Percentiles rank a stretch among this genome's conserved stretches.
Evolutionary conservation across 371 early-diverging fungal species (phyloP).

Genomic region (Apophysomyces sp.): DNA sequence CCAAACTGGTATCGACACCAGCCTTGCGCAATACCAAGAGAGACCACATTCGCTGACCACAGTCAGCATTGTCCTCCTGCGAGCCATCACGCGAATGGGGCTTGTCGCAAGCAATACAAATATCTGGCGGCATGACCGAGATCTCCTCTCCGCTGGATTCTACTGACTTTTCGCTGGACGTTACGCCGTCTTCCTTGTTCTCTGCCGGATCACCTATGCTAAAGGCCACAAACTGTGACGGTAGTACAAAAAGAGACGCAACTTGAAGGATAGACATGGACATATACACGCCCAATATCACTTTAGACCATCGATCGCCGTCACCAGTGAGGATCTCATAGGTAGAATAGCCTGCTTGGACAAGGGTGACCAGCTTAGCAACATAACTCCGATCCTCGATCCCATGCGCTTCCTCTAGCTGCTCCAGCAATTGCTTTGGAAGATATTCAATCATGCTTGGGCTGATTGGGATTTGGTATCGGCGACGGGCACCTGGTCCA

Average conservation of each 20-base stretch:
- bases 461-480: background rate
- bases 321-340: background rate
- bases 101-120: background rate
- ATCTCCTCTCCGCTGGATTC: background rate
- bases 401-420: constrained; percentile 1
- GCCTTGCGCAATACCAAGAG: background rate
- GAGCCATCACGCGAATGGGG: background rate
- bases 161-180: background rate
- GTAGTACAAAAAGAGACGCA: background rate
- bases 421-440: background rate
- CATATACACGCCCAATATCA: background rate
- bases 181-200: background rate
- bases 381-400: background rate
- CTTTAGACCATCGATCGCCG: background rate
- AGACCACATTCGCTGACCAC: background rate
- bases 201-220: background rate
- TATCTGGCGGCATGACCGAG: background rate
- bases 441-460: background rate
- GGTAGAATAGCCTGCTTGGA: constrained; percentile 1
- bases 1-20: background rate
- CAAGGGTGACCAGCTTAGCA: background rate
- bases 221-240: background rate
- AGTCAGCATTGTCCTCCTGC: background rate
- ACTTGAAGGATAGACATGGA: constrained; percentile 2
- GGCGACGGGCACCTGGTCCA: background rate